Conservation (phyloP, 108 stramenopile species). For the Aurantiochytrium sp. region DNA sequence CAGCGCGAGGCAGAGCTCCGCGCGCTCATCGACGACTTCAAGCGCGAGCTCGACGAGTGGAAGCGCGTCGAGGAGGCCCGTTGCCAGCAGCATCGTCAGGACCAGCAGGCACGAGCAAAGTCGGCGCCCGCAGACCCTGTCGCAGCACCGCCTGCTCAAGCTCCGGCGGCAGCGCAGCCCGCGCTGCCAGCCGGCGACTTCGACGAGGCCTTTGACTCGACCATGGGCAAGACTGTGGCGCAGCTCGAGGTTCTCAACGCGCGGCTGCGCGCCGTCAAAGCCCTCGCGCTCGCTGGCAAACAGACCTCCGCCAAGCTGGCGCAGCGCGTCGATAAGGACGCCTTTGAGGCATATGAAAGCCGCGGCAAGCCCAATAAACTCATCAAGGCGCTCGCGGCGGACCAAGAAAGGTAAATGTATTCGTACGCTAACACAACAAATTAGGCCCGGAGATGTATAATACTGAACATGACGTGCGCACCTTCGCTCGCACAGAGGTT, state of each 20-base stretch:
- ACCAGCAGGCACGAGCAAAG: too few species aligned
- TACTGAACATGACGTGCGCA: too few species aligned
- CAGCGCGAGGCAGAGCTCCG: not conserved
- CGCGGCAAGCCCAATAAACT: not conserved
- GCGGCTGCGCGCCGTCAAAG: not conserved
- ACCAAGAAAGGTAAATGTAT: not conserved
- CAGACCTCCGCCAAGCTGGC: not conserved
- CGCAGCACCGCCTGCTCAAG: too few species aligned
- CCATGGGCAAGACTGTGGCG: not conserved
- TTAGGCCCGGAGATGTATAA: too few species aligned
- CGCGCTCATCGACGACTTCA: not conserved
- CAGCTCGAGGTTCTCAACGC: conserved; percentile 6
- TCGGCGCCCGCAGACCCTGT: too few species aligned
- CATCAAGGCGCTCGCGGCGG: not conserved
- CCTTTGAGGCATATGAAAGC: not conserved
- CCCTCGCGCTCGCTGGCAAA: not conserved
- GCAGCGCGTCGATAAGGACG: not conserved
- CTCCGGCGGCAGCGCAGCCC: too few species aligned
- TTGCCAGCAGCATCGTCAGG: not conserved
- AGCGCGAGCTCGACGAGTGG: not conserved
- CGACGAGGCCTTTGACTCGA: not conserved
- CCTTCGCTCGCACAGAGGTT: too few species aligned
- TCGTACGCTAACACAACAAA: too few species aligned
- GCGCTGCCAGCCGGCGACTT: too few species aligned
- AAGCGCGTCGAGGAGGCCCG: not conserved